Base-by-base conservation (phyloP, 495 filamentous ascomycete genomes). In the Letharia lupina region DNA sequence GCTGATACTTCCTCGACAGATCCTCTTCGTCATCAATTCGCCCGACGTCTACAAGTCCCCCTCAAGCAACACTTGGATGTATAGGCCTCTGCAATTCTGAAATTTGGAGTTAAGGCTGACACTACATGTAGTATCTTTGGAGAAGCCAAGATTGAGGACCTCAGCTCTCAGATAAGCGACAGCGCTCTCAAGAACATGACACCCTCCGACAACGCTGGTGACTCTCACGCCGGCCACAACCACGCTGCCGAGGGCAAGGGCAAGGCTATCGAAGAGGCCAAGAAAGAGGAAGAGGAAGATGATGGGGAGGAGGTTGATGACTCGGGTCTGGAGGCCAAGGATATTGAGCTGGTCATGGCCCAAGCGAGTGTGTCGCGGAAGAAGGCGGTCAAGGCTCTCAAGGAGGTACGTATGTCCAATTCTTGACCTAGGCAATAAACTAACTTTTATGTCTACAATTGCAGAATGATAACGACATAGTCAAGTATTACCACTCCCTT, bases 111-210 rank as follows among this genome's bases (percentile, higher is more conserved):
- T 6, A 6, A 20, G 3, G 31, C 73, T 65, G n/a, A 62, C 37
- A 12, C n/a, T 33, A 62, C 9, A 13, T 56, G 60, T 64, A 98
- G 94, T 80, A 96, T 99, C 81, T 99, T 99, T 79, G 94, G 94
- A 77, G 94, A 99, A 83, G 95, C 95, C 76, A 99, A 99, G 89
- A 99, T 95, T 74, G 95, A 99, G 84, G 95, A 99, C 81, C 82
- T 98, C 72, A 98, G 96, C 87, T 92, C 93, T 74, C 90, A 91
- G 75, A 66, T 68, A 56, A 64, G 57, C 15, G 65, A 69, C 40
- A 60, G 59, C 58, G 71, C 71, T 15, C 56, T 69, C 42, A 69
- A 71, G 47, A 66, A 68, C 23, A 69, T 73, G 41, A 60, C 62
- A 48, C 69, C 64, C 15, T 65, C 65, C 48, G 93, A 94, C 72